phyloP scores from a whole-genome alignment of 345 rosid genomes.

The Isatis tinctoria region DNA sequence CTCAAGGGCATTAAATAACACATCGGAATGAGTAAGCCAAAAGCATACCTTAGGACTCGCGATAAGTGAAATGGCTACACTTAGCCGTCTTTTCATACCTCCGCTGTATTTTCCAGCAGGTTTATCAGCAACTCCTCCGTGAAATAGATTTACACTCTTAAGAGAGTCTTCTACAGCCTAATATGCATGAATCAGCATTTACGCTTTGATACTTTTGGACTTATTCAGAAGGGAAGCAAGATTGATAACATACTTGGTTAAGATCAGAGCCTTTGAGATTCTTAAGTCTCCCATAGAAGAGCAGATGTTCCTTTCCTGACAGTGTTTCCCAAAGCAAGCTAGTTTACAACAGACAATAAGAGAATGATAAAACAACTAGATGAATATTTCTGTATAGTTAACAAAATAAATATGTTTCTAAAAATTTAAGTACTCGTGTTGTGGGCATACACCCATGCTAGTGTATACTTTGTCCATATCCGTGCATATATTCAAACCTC shows the following conservation, averaged over 20 bases:
- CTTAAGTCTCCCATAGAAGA: conserved; percentile 92
- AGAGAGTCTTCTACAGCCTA: conserved; percentile 96
- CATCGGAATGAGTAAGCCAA: neutral
- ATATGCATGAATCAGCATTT: neutral
- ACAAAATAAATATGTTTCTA: neutral
- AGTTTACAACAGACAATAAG: neutral
- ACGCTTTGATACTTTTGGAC: neutral
- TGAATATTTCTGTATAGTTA: neutral
- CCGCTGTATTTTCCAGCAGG: conserved; percentile 89
- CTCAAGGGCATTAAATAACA: neutral
- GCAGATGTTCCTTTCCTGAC: conserved; percentile 88
- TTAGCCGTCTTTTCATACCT: conserved; percentile 94
- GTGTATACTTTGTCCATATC: conserved; percentile 73
- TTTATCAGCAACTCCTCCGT: conserved; percentile 87
- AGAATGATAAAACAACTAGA: neutral
- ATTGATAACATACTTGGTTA: conserved; percentile 40
- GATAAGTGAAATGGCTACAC: conserved; percentile 89
- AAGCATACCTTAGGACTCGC: conserved; percentile 74
- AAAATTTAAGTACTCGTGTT: conserved; percentile 71
- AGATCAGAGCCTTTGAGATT: conserved; percentile 71
- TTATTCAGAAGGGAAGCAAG: neutral
- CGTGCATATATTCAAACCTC: conserved; percentile 58
- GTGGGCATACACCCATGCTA: conserved; percentile 95
- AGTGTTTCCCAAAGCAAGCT: conserved; percentile 91
- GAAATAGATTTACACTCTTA: conserved; percentile 56